Evolutionary conservation across 352 stramenopile genomes (phyloP).

Genomic region (Globisporangium solare): DNA sequence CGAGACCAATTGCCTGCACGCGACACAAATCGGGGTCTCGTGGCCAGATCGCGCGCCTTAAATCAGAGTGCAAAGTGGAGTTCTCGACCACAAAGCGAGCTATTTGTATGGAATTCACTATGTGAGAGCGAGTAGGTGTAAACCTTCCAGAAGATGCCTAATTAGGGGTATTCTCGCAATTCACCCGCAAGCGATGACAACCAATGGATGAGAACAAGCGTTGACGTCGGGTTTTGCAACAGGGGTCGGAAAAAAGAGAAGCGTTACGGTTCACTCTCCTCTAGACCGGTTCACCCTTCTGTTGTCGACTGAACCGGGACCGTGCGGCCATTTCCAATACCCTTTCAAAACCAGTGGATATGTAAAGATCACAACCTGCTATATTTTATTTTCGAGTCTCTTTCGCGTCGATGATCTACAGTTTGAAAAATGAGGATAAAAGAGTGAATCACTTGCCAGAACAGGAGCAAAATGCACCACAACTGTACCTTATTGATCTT

Average conservation of each 20-base stretch:
- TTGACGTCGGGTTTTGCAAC: conserved; percentile 3
- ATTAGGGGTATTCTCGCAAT: conserved; percentile 6
- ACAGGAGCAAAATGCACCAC: background rate
- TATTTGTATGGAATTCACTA: background rate
- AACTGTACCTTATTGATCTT: conserved; percentile 69
- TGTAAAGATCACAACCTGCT: background rate
- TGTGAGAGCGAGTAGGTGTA: conserved; percentile 1
- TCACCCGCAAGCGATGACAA: conserved; percentile 20
- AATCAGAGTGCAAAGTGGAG: conserved; percentile 7
- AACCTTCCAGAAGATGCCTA: conserved; percentile 1
- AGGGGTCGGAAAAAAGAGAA: conserved; percentile 7
- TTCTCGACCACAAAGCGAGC: background rate
- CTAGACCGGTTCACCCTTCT: background rate
- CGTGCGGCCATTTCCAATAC: background rate
- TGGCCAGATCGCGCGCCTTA: background rate
- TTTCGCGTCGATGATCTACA: conserved; percentile 31
- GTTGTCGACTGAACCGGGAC: conserved; percentile 5
- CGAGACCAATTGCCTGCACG: conserved; percentile 3
- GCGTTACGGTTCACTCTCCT: background rate
- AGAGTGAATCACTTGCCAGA: background rate
- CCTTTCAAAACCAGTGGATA: conserved; percentile 3
- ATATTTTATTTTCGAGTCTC: conserved; percentile 7
- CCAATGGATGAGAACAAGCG: conserved; percentile 19
- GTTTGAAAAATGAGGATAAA: background rate
- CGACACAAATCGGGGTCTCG: background rate